phyloP scores from a whole-genome alignment of 148 eudicot genomes.

The Rhododendron williamsianum region DNA sequence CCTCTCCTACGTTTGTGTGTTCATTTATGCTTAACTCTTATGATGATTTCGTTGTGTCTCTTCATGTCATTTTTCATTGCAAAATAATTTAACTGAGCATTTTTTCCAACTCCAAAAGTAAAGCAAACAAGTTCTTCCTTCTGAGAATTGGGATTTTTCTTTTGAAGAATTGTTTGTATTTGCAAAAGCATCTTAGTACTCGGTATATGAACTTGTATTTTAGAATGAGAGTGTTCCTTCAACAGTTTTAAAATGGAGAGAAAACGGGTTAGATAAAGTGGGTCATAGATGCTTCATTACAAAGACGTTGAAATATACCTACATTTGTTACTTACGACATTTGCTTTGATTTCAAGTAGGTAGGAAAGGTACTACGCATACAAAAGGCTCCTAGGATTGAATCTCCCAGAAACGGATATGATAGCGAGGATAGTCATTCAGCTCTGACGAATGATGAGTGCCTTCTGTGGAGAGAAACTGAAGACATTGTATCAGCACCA shows the following conservation, averaged over 20 bases:
- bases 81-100: too few species aligned
- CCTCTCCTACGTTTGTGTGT: slow-evolving; percentile 22
- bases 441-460: slow-evolving; percentile 58
- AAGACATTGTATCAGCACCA: slow-evolving; percentile 44
- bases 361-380: slow-evolving; percentile 22
- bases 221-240: neutral
- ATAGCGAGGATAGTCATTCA: slow-evolving; percentile 31
- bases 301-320: neutral
- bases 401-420: slow-evolving; percentile 34
- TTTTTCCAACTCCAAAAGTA: too few species aligned
- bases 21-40: too few species aligned
- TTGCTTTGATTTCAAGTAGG: neutral
- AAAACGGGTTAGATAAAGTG: neutral
- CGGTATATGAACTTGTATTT: neutral
- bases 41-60: too few species aligned
- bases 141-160: neutral
- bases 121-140: too few species aligned
- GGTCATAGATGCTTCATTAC: neutral
- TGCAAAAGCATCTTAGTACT: neutral
- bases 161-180: neutral
- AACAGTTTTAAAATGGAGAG: neutral
- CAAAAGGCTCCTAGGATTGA: slow-evolving; percentile 19
- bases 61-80: too few species aligned
- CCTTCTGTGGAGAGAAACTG: slow-evolving; percentile 57
- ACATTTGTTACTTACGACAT: neutral